These are phyloP conservation scores for Mycosarcoma maydis DNA, from an alignment of 1,284 basidiomycete genomes.

Conservation along the genomic window DNA sequence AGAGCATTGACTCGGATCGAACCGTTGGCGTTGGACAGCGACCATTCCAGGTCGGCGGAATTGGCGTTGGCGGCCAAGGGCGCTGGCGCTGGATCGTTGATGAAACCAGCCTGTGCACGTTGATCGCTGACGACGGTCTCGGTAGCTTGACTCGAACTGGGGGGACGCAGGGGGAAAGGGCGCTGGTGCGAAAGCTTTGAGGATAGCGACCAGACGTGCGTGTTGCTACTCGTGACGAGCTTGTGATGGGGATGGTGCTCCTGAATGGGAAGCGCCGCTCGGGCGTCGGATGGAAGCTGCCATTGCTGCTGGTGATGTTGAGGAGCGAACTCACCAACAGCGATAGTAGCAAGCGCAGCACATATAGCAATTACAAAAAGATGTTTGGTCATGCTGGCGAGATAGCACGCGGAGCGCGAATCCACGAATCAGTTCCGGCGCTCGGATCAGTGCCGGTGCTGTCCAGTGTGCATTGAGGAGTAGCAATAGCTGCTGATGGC, in stretches of 20 bases:
- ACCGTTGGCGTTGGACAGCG: constrained; percentile 72
- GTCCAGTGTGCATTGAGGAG: no score
- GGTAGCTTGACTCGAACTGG: background rate
- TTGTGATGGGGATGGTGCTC: background rate
- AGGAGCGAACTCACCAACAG: background rate
- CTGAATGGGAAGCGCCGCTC: background rate
- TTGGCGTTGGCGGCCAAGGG: constrained; percentile 3
- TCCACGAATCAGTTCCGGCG: no score
- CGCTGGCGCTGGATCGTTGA: background rate
- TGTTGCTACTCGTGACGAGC: background rate
- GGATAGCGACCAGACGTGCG: constrained; percentile 14
- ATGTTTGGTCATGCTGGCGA: constrained; percentile 6
- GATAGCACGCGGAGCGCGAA: background rate
- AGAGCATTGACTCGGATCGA: constrained; percentile 72
- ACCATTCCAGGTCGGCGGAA: constrained; percentile 67
- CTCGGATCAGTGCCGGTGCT: background rate
- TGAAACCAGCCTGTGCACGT: background rate
- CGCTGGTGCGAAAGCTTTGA: constrained; percentile 16
- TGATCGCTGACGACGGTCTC: background rate
- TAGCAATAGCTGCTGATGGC: background rate
- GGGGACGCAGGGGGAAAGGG: constrained; percentile 19
- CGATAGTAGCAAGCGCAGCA: background rate
- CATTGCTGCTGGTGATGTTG: constrained; percentile 4
- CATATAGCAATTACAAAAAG: constrained; percentile 1
- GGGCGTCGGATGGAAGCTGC: constrained; percentile 5